These are phyloP conservation scores for Mallotus repandus DNA, from an alignment of 441 rosid genomes.

Conservation along the genomic window DNA sequence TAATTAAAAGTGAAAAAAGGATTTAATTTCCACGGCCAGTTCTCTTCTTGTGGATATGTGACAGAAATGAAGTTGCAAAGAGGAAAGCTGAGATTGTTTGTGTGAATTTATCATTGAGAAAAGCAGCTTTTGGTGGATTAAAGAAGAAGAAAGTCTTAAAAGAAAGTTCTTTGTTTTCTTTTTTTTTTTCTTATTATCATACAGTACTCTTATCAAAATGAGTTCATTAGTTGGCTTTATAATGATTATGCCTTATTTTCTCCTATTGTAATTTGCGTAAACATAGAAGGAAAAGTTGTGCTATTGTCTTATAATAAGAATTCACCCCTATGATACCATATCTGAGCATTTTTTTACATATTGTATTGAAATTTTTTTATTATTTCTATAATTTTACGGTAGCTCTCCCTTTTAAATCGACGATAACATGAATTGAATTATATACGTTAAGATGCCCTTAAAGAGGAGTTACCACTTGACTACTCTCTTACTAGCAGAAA, in stretches of 20 bases:
- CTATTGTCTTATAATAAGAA: neutral
- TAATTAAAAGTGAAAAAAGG: constrained; percentile 6
- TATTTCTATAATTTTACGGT: too few species aligned
- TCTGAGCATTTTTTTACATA: too few species aligned
- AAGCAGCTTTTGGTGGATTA: constrained; percentile 33
- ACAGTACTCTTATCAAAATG: neutral
- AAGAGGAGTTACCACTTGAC: too few species aligned
- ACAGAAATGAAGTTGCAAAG: constrained; percentile 32
- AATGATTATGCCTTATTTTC: neutral
- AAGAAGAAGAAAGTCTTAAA: constrained; percentile 30
- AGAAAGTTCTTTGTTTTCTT: neutral
- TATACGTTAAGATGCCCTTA: too few species aligned
- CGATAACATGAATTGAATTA: too few species aligned
- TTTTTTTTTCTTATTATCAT: constrained; percentile 2
- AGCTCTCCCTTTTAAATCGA: too few species aligned
- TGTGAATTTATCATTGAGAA: constrained; percentile 20
- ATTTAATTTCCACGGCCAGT: constrained; percentile 13
- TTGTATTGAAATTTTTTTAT: too few species aligned
- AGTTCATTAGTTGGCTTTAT: constrained; percentile 10
- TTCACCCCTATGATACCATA: neutral
- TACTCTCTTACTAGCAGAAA: too few species aligned
- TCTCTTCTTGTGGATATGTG: constrained; percentile 24
- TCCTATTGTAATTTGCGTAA: neutral
- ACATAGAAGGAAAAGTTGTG: neutral
- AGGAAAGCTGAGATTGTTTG: constrained; percentile 30